These are phyloP conservation scores for Fusarium nurragi DNA, from an alignment of 2,329 filamentous ascomycete genomes.

Conservation along the genomic window DNA sequence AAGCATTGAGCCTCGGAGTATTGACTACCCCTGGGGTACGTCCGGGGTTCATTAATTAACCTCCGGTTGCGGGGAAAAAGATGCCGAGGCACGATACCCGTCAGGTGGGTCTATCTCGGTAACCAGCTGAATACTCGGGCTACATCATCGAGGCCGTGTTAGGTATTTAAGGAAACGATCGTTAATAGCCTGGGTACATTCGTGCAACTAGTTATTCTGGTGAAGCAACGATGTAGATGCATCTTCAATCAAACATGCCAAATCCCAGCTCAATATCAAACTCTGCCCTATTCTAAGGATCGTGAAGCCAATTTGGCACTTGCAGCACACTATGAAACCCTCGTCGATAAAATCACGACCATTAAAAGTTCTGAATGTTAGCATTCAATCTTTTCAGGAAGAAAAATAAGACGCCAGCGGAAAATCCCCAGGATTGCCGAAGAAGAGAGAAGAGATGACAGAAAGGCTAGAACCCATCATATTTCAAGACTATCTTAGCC, in stretches of 20 bases:
- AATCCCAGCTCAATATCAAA: not conserved
- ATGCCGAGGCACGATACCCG: slow-evolving; percentile 43
- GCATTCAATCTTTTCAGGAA: not conserved
- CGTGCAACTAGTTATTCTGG: not conserved
- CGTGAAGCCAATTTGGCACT: not conserved
- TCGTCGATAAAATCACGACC: not conserved
- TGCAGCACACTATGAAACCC: not conserved
- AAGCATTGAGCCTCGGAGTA: slow-evolving; percentile 30
- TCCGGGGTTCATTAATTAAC: slow-evolving; percentile 29
- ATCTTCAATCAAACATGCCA: not conserved
- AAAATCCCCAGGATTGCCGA: not conserved
- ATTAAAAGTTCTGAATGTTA: not conserved
- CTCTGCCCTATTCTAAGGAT: not conserved
- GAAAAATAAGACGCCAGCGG: no score
- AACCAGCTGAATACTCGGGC: slow-evolving; percentile 4
- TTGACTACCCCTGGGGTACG: slow-evolving; percentile 25
- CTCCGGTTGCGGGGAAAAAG: slow-evolving; percentile 44
- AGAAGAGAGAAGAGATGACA: not conserved
- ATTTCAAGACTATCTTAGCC: slow-evolving; percentile 5
- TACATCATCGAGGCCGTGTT: not conserved
- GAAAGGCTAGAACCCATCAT: slow-evolving; percentile 7
- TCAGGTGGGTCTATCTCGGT: slow-evolving; percentile 36
- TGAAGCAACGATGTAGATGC: not conserved
- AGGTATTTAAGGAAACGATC: not conserved
- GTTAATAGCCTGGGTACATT: not conserved